Evolutionary conservation across 2,329 filamentous ascomycete genomes (phyloP).

Genomic region (Fusarium irregulare): DNA sequence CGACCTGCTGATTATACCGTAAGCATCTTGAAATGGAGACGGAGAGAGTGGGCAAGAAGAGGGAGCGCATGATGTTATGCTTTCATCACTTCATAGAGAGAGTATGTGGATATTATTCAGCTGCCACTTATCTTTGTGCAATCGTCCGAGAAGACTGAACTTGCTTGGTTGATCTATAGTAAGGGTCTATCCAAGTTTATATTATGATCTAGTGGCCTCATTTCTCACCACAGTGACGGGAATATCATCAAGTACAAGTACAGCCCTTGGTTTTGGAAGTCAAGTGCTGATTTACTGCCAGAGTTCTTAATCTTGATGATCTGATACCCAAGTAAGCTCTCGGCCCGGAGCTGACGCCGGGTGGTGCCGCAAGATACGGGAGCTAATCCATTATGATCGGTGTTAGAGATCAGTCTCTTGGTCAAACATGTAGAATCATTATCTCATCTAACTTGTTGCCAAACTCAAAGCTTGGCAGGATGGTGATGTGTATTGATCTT

Average conservation of each 20-base stretch:
- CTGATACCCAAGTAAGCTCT: background rate
- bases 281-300: background rate
- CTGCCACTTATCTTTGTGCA: background rate
- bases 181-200: background rate
- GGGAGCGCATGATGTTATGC: constrained; percentile 2
- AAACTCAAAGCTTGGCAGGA: background rate
- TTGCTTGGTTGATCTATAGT: background rate
- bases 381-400: background rate
- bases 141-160: background rate
- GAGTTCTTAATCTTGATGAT: background rate
- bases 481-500: background rate
- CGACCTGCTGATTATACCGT: background rate
- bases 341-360: background rate
- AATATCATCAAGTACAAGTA: background rate
- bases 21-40: background rate
- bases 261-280: no score
- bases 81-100: background rate
- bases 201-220: background rate
- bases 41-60: background rate
- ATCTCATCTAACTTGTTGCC: background rate
- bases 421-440: background rate
- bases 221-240: background rate
- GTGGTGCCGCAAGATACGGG: background rate
- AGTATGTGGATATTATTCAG: background rate
- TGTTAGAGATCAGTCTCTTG: background rate